Base-by-base conservation (phyloP, 2,329 filamentous ascomycete species). In the Colletotrichum incanum region DNA sequence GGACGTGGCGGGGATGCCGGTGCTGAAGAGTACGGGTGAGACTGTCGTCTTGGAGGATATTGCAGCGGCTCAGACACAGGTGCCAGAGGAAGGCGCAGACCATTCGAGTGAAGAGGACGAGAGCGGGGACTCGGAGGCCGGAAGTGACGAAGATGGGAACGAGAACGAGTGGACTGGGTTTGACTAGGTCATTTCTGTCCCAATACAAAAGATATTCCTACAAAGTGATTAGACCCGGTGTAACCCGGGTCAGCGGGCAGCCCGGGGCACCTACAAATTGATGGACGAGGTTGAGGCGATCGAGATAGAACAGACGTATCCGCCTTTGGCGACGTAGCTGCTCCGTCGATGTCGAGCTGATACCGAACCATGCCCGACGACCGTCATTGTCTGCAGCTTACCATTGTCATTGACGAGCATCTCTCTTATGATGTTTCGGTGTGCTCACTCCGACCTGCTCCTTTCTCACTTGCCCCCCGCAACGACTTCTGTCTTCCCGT, bases 1-100 rank as follows among this genome's bases (percentile, higher is more conserved):
- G 74, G 83, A 86, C 71, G 58, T 80, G 69, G 77, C 79, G 74
- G 83, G 81, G 23, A 82, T 80, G 80, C 82, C 81, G 11, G 76
- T 84, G 7, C 73, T 82, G 66, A 81, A 80, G 74, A 76, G 78
- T 1, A 84, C 82, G 16, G 83, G 80, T 1, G 75, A 74, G 68
- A 72, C 77, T 9, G 75, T 84, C 2, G 65, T 70, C 1, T 67
- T 83, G 64, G 67, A 56, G 12, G 67, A 75, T 31, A 59, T 61
- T 7, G 76, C 76, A 34, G 76, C 74, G 5, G 67, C 62, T 7
- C 28, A 12, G 47, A 39, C 39, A 5, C 28, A 11, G 9, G 43
- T 1, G 34, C 45, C 34, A 43, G 65, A 34, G 11, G 54, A 45
- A 26, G 31, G 47, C n/a, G 70, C 61, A 16, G 59, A 65, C 1